These are phyloP conservation scores for Leucaena leucocephala DNA, from an alignment of 306 rosid species.

Conservation along the genomic window DNA sequence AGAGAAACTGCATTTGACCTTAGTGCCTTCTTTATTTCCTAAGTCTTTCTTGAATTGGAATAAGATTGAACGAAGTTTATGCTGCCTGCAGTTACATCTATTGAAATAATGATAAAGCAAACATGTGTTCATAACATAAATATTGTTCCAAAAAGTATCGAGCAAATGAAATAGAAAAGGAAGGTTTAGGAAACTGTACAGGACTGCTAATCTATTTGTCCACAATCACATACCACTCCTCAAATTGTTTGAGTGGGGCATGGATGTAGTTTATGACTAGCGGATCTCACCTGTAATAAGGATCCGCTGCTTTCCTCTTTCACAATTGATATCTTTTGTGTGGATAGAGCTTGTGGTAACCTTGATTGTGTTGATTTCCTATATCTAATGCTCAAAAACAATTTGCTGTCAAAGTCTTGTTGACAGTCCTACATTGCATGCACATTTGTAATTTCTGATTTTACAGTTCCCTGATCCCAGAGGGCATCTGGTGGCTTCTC, in stretches of 20 bases:
- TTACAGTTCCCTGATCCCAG: neutral
- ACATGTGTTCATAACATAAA: neutral
- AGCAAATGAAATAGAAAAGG: neutral
- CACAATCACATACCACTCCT: neutral
- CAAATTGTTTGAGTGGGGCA: neutral
- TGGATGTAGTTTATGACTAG: conserved; percentile 4
- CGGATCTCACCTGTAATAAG: conserved; percentile 9
- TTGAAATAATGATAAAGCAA: neutral
- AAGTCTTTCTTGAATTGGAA: neutral
- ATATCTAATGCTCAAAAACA: neutral
- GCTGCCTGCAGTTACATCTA: conserved; percentile 16
- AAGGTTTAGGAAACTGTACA: conserved; percentile 13
- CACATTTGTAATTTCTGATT: conserved; percentile 4
- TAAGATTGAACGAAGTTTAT: neutral
- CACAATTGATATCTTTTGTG: conserved; percentile 6
- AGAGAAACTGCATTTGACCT: neutral
- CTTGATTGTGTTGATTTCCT: neutral
- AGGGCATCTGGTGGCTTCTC: conserved; percentile 4
- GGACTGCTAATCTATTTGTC: neutral
- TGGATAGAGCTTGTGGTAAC: neutral
- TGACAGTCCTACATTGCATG: conserved; percentile 7
- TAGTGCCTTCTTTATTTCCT: neutral
- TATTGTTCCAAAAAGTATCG: neutral
- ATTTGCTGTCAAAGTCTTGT: neutral
- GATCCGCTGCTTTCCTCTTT: conserved; percentile 8